Evolutionary conservation across 2,329 filamentous ascomycete species (phyloP).

Genomic region (Colletotrichum zoysiae): DNA sequence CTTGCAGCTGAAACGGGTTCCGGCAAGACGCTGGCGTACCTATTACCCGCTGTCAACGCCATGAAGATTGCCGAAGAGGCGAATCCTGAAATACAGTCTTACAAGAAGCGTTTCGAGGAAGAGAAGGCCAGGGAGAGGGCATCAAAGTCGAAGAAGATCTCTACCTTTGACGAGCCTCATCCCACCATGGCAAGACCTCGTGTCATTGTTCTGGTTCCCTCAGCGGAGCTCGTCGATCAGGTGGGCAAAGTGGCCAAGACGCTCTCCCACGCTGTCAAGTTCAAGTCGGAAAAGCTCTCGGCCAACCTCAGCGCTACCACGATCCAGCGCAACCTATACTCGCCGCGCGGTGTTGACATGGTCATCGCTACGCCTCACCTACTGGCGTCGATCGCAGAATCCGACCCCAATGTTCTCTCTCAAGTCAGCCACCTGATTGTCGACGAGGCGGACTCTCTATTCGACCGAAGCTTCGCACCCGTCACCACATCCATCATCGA

Average conservation of each 20-base stretch:
- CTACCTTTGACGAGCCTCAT: conserved; percentile 74
- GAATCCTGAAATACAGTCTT: conserved; percentile 70
- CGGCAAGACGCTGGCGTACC: conserved; percentile 94
- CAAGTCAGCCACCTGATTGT: conserved; percentile 89
- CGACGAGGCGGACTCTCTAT: conserved; percentile 95
- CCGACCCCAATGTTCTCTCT: conserved; percentile 92
- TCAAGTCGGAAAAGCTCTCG: conserved; percentile 85
- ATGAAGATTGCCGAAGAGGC: conserved; percentile 80
- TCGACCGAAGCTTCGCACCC: conserved; percentile 92
- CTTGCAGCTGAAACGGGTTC: conserved; percentile 97
- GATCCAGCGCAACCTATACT: conserved; percentile 88
- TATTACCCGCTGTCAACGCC: conserved; percentile 86
- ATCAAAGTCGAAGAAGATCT: conserved; percentile 68
- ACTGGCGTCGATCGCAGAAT: conserved; percentile 86
- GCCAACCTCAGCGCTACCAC: conserved; percentile 80
- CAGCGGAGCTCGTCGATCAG: conserved; percentile 90
- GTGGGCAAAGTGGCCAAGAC: conserved; percentile 85
- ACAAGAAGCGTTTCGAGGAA: conserved; percentile 66
- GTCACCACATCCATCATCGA: conserved; percentile 87
- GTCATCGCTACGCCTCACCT: conserved; percentile 91
- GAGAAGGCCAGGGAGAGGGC: conserved; percentile 69
- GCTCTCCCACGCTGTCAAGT: conserved; percentile 88
- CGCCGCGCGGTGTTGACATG: conserved; percentile 83
- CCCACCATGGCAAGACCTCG: conserved; percentile 83
- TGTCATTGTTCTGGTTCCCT: conserved; percentile 89